Evolutionary conservation across 306 rosid genomes (phyloP).

Genomic region (Fragaria vesca): DNA sequence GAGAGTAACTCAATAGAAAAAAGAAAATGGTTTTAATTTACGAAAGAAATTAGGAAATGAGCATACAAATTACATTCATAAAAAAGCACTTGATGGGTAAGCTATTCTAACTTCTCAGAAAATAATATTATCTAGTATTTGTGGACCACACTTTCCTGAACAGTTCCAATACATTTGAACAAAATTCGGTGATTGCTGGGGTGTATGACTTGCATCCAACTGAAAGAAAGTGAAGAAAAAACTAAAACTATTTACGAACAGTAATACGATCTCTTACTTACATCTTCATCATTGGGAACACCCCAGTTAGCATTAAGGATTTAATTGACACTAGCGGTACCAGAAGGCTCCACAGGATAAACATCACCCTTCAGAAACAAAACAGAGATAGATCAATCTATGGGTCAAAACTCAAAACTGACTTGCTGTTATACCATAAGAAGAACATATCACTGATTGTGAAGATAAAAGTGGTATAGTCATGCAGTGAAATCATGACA

Average conservation of each 20-base stretch:
- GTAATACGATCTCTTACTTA: constrained; percentile 37
- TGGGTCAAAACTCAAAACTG: not conserved
- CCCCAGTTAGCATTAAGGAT: constrained; percentile 96
- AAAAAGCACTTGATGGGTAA: not conserved
- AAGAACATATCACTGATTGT: constrained; percentile 15
- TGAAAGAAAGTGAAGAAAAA: constrained; percentile 2
- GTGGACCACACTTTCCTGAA: not conserved
- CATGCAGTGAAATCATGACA: not conserved
- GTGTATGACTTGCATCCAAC: not conserved
- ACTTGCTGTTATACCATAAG: constrained; percentile 20
- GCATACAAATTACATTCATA: not conserved
- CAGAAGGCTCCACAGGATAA: constrained; percentile 77
- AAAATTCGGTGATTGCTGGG: not conserved
- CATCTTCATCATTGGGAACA: constrained; percentile 71
- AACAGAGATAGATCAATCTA: constrained; percentile 5
- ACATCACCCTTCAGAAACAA: constrained; percentile 70
- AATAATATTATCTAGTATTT: not conserved
- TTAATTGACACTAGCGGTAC: constrained; percentile 53
- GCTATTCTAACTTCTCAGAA: not conserved
- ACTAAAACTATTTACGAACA: constrained; percentile 7
- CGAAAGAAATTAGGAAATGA: not conserved
- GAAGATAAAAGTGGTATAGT: not conserved
- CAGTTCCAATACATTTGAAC: not conserved
- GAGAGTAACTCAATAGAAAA: constrained; percentile 10
- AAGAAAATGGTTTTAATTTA: not conserved